Evolutionary conservation across 495 filamentous ascomycete species (phyloP).

Genomic region (Talaromyces wortmannii): DNA sequence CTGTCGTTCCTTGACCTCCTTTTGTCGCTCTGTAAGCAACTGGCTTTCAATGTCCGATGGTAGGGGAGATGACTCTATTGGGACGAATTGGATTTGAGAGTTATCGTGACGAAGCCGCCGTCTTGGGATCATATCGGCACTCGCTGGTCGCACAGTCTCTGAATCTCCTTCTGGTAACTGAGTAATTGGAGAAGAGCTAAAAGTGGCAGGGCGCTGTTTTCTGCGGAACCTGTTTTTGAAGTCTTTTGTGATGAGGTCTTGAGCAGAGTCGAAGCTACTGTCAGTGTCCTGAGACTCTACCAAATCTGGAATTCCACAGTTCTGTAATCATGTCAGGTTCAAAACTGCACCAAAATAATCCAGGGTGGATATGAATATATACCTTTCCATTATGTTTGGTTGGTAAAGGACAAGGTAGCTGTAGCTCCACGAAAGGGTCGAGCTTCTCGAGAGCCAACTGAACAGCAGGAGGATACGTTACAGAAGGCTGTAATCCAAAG

Average conservation of each 20-base stretch:
- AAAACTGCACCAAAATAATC: background rate
- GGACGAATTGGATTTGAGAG: conserved; percentile 69
- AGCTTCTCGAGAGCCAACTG: conserved; percentile 40
- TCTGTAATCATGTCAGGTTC: background rate
- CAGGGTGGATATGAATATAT: background rate
- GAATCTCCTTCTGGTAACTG: background rate
- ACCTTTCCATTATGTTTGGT: conserved; percentile 5
- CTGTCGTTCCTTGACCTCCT: conserved; percentile 58
- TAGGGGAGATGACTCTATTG: conserved; percentile 52
- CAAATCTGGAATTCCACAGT: conserved; percentile 19
- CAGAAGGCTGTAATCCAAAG: conserved; percentile 37
- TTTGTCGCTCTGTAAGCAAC: conserved; percentile 65
- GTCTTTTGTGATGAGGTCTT: conserved; percentile 3
- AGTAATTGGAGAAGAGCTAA: conserved; percentile 6
- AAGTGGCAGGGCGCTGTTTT: conserved; percentile 7
- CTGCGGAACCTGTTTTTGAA: background rate
- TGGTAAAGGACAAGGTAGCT: conserved; percentile 22
- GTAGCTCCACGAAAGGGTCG: conserved; percentile 37
- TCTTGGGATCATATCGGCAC: conserved; percentile 15
- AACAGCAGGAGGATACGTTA: conserved; percentile 42
- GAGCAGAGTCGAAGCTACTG: background rate
- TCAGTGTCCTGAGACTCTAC: conserved; percentile 43
- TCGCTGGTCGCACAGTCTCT: background rate
- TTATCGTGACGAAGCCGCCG: conserved; percentile 59
- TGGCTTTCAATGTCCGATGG: conserved; percentile 48